Conservation (phyloP, 1,284 basidiomycete species). For the Moniliophthora roreri region DNA sequence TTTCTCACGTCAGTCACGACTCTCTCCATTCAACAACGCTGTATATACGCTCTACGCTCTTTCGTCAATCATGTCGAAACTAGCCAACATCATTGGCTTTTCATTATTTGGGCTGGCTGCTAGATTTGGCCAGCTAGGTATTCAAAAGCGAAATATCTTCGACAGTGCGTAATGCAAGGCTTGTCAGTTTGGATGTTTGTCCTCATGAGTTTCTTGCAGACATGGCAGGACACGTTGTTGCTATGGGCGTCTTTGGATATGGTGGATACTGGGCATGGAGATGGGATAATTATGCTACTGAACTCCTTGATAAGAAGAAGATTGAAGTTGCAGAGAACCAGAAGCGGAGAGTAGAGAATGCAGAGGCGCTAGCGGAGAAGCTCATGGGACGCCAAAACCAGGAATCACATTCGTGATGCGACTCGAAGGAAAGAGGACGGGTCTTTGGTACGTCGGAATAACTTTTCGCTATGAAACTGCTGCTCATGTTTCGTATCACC, state of each 20-base stretch:
- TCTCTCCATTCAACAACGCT: neutral
- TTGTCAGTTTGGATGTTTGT: neutral
- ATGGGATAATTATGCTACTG: constrained; percentile 61
- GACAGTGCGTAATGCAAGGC: constrained; percentile 52
- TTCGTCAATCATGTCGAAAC: constrained; percentile 58
- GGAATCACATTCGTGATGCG: constrained; percentile 6
- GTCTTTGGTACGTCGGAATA: neutral
- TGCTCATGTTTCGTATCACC: too few species aligned
- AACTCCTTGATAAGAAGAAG: constrained; percentile 60
- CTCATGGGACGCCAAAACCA: constrained; percentile 4
- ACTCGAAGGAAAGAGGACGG: neutral
- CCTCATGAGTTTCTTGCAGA: constrained; percentile 37
- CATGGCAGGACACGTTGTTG: constrained; percentile 59
- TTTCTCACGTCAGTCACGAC: too few species aligned
- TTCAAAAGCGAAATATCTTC: constrained; percentile 69
- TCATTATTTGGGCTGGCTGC: constrained; percentile 76
- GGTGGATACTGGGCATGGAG: constrained; percentile 67
- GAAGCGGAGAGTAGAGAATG: constrained; percentile 32
- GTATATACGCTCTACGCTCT: neutral
- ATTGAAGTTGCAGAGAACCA: constrained; percentile 53
- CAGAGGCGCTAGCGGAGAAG: constrained; percentile 26
- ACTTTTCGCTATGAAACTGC: too few species aligned
- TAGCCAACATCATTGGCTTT: constrained; percentile 76
- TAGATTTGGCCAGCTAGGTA: constrained; percentile 78
- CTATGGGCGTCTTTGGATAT: constrained; percentile 68